These are phyloP conservation scores for Podila epigama DNA, from an alignment of 192 early-diverging fungal species.

Conservation along the genomic window DNA sequence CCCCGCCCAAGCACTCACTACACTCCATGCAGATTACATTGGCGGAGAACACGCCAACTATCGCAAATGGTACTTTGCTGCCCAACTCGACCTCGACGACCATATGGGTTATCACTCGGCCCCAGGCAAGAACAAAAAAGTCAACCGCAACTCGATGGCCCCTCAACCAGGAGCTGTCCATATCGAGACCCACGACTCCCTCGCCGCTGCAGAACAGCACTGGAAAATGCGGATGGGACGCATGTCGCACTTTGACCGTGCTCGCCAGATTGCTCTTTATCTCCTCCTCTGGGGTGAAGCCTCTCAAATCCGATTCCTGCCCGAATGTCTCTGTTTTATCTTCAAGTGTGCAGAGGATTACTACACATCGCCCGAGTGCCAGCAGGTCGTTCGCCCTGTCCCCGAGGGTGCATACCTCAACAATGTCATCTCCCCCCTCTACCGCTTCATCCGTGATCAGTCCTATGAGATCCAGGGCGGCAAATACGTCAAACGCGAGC, in stretches of 20 bases:
- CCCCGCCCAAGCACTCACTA: conserved; percentile 69
- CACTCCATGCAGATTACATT: conserved; percentile 77
- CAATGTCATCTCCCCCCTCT: conserved; percentile 72
- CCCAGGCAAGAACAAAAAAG: background rate
- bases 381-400: conserved; percentile 54
- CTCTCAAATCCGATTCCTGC: conserved; percentile 69
- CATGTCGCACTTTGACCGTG: conserved; percentile 68
- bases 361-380: conserved; percentile 52
- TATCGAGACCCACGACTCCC: conserved; percentile 1
- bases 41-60: conserved; percentile 80
- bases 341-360: conserved; percentile 70
- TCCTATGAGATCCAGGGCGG: conserved; percentile 70
- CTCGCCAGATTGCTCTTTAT: conserved; percentile 72
- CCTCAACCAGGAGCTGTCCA: conserved; percentile 1
- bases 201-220: conserved; percentile 42
- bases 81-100: conserved; percentile 64
- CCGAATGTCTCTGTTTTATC: conserved; percentile 76
- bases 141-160: background rate
- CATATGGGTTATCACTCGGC: conserved; percentile 7
- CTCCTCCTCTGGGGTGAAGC: conserved; percentile 81
- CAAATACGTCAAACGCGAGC: conserved; percentile 72
- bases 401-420: conserved; percentile 71
- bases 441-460: conserved; percentile 74
- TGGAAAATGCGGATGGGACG: conserved; percentile 71
- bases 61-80: conserved; percentile 78